Evolutionary conservation across 495 filamentous ascomycete species (phyloP).

Genomic region (Poronia punctata): DNA sequence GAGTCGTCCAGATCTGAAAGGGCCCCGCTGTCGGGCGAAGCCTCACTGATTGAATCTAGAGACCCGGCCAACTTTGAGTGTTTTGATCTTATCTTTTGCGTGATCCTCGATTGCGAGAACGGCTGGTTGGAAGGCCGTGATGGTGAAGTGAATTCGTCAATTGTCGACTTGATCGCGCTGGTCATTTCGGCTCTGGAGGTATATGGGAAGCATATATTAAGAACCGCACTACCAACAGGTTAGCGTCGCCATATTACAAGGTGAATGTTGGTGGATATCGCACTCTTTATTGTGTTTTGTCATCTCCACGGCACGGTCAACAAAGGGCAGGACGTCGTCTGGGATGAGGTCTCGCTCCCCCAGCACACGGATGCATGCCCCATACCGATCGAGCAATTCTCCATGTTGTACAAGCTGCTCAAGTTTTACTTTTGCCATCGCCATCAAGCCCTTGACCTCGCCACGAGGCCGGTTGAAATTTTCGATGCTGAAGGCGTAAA

Average conservation of each 20-base stretch:
- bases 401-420: constrained; percentile 87
- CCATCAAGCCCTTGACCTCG: constrained; percentile 95
- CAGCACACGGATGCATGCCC: constrained; percentile 75
- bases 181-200: constrained; percentile 96
- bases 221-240: constrained; percentile 50
- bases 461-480: constrained; percentile 98
- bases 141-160: constrained; percentile 70
- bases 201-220: constrained; percentile 97
- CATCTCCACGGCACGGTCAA: constrained; percentile 74
- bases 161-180: constrained; percentile 78
- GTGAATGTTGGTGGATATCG: constrained; percentile 7
- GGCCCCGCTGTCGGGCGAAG: constrained; percentile 29
- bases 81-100: constrained; percentile 66
- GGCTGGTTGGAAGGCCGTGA: constrained; percentile 53
- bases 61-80: constrained; percentile 42
- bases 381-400: constrained; percentile 86
- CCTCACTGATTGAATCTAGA: constrained; percentile 38
- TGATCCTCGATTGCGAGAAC: constrained; percentile 82
- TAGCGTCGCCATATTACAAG: constrained; percentile 1
- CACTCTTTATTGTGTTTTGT: constrained; percentile 77
- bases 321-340: constrained; percentile 78
- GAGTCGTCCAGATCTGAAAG: constrained; percentile 48
- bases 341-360: constrained; percentile 75
- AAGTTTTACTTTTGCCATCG: constrained; percentile 92
- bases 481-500: constrained; percentile 97